These are phyloP conservation scores for Capsella rubella DNA, from an alignment of 441 rosid species.

Conservation along the genomic window DNA sequence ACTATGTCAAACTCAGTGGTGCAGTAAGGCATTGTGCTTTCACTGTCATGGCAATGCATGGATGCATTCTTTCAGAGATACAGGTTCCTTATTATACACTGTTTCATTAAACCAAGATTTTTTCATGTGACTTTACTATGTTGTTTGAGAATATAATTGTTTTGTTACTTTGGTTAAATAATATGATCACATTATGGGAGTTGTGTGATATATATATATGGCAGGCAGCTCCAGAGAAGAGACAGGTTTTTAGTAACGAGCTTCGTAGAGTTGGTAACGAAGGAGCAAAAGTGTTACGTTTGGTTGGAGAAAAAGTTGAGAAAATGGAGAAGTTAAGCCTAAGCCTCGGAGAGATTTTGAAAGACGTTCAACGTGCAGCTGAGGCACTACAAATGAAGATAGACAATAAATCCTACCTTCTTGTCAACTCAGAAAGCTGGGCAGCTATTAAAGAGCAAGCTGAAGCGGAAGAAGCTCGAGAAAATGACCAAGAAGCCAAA, in stretches of 20 bases:
- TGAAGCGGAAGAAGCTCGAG: conserved; percentile 55
- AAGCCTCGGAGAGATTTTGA: conserved; percentile 55
- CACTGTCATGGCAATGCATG: conserved; percentile 83
- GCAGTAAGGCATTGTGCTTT: conserved; percentile 77
- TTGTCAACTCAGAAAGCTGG: conserved; percentile 85
- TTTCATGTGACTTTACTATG: not conserved
- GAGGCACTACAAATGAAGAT: conserved; percentile 79
- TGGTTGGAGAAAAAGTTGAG: conserved; percentile 73
- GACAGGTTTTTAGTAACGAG: conserved; percentile 60
- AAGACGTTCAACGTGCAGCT: conserved; percentile 73
- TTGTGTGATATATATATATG: not conserved
- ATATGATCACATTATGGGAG: not conserved
- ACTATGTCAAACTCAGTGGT: conserved; percentile 66
- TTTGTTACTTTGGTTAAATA: not conserved
- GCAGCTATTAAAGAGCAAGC: conserved; percentile 47
- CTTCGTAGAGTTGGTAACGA: conserved; percentile 81
- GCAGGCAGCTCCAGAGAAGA: conserved; percentile 86
- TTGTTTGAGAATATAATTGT: not conserved
- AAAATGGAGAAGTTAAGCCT: conserved; percentile 74
- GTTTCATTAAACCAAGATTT: not conserved
- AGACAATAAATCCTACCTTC: conserved; percentile 66
- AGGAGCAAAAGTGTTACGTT: conserved; percentile 73
- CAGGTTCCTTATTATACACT: conserved; percentile 51
- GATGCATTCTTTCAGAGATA: conserved; percentile 77
- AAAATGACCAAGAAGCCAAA: conserved; percentile 48